A percentile compares a stretch with the other conserved stretches of the same genome.
Evolutionary conservation across 2,329 filamentous ascomycete species (phyloP).

Genomic region (Claviceps arundinis): DNA sequence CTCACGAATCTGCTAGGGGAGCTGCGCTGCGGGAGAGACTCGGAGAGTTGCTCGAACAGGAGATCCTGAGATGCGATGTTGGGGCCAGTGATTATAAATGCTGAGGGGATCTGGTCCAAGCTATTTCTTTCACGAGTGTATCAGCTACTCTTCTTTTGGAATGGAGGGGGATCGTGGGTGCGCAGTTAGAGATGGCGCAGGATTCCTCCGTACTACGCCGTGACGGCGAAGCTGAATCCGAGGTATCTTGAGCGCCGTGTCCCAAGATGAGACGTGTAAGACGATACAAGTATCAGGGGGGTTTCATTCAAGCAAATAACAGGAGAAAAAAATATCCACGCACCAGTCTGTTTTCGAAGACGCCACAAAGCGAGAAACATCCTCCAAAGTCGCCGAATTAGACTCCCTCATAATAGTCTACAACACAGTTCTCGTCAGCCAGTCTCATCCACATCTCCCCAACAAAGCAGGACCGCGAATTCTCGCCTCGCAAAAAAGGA

Average conservation of each 20-base stretch:
- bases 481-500: too few relatives aligned
- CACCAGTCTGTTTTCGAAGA: slow-evolving; percentile 21
- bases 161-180: too few relatives aligned
- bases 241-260: neutral
- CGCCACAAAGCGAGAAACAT: slow-evolving; percentile 44
- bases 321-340: neutral
- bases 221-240: neutral
- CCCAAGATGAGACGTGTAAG: too few relatives aligned
- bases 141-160: too few relatives aligned
- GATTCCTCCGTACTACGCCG: too few relatives aligned
- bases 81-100: slow-evolving; percentile 64
- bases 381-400: slow-evolving; percentile 45
- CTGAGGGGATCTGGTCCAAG: slow-evolving; percentile 46
- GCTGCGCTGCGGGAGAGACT: slow-evolving; percentile 34
- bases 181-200: too few relatives aligned
- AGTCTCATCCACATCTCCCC: neutral
- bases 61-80: slow-evolving; percentile 64
- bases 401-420: slow-evolving; percentile 46
- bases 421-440: neutral
- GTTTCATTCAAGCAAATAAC: neutral
- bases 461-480: too few relatives aligned
- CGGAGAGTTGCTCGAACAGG: slow-evolving; percentile 57
- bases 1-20: slow-evolving; percentile 46
- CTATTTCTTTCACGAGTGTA: slow-evolving; percentile 8
- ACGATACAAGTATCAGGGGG: too few relatives aligned